A percentile compares a stretch with the other conserved stretches of the same genome.
Conservation (phyloP, 1,284 basidiomycete genomes). For the Prillingera fragicola region DNA sequence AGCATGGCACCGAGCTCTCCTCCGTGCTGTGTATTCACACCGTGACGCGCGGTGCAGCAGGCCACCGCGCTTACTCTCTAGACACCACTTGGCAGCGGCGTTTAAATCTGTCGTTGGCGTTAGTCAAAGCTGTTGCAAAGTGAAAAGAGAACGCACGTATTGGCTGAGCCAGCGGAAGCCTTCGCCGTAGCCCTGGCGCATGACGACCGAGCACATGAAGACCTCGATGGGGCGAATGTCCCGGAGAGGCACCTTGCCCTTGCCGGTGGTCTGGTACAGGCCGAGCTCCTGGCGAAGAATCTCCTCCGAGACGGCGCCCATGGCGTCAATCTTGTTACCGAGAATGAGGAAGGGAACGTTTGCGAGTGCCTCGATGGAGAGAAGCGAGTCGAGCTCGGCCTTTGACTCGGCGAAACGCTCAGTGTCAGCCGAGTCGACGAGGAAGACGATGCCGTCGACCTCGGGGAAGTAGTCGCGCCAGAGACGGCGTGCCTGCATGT, state of each 20-base stretch:
- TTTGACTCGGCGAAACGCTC: constrained; percentile 96
- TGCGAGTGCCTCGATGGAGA: constrained; percentile 77
- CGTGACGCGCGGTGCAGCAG: too few relatives aligned
- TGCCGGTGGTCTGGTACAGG: constrained; percentile 97
- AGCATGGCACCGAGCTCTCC: too few relatives aligned
- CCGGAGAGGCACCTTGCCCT: constrained; percentile 94
- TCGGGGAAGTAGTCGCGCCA: constrained; percentile 99
- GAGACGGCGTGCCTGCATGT: constrained; percentile 96
- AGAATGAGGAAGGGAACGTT: constrained; percentile 98
- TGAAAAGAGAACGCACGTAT: constrained; percentile 65
- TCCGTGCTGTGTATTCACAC: too few relatives aligned
- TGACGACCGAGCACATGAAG: constrained; percentile 99
- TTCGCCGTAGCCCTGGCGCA: constrained; percentile 98
- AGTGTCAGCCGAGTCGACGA: constrained; percentile 94
- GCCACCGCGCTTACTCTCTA: too few relatives aligned
- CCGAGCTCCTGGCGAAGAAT: constrained; percentile 93
- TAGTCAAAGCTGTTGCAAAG: not conserved
- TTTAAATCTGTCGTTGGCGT: too few relatives aligned
- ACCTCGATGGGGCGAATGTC: constrained; percentile 98
- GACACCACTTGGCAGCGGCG: too few relatives aligned
- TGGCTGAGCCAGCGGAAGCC: constrained; percentile 98
- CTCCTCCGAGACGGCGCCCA: constrained; percentile 94
- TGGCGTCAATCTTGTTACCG: constrained; percentile 99
- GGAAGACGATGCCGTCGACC: constrained; percentile 97
- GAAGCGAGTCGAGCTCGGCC: constrained; percentile 90